phyloP scores from a whole-genome alignment of 108 stramenopile genomes.

The Craspedostauros australis region DNA sequence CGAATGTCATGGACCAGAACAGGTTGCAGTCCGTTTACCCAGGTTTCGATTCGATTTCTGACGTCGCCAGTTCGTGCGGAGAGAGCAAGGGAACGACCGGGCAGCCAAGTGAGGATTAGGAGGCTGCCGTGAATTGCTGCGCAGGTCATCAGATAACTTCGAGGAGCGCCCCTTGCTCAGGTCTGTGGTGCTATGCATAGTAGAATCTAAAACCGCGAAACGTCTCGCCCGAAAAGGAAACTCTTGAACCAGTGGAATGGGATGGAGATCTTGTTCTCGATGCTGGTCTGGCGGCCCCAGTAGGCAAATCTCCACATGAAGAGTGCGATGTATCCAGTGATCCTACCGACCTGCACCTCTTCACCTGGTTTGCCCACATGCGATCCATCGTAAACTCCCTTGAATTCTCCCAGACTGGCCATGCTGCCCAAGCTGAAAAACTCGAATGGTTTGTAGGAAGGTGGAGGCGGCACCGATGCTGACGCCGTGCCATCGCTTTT shows the following conservation, averaged over 20 bases:
- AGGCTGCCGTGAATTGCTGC: too few relatives aligned
- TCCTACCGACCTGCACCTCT: slow-evolving; percentile 13
- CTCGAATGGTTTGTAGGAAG: slow-evolving; percentile 42
- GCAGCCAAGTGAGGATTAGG: too few relatives aligned
- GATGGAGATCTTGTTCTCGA: slow-evolving; percentile 70
- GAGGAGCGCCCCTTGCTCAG: too few relatives aligned
- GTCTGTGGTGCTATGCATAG: too few relatives aligned
- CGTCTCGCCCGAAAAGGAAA: slow-evolving; percentile 89
- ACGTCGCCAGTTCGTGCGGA: too few relatives aligned
- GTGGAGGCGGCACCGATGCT: slow-evolving; percentile 34
- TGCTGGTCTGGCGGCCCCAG: slow-evolving; percentile 52
- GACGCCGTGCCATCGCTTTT: slow-evolving; percentile 34
- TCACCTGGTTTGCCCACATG: slow-evolving; percentile 23
- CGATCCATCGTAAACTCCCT: slow-evolving; percentile 54
- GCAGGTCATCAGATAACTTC: too few relatives aligned
- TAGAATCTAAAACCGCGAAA: slow-evolving; percentile 23
- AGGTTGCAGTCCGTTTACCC: too few relatives aligned
- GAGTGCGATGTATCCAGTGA: slow-evolving; percentile 61
- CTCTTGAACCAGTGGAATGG: slow-evolving; percentile 98
- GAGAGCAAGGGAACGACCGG: too few relatives aligned
- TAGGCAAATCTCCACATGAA: slow-evolving; percentile 81
- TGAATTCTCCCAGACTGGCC: slow-evolving; percentile 72
- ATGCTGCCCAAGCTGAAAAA: slow-evolving; percentile 76
- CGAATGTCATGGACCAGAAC: too few relatives aligned
- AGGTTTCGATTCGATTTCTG: too few relatives aligned